Evolutionary conservation across 1,284 basidiomycete species (phyloP), one percentile per base, ranked within the genome.

Genomic region (Cryptococcus sp.): DNA sequence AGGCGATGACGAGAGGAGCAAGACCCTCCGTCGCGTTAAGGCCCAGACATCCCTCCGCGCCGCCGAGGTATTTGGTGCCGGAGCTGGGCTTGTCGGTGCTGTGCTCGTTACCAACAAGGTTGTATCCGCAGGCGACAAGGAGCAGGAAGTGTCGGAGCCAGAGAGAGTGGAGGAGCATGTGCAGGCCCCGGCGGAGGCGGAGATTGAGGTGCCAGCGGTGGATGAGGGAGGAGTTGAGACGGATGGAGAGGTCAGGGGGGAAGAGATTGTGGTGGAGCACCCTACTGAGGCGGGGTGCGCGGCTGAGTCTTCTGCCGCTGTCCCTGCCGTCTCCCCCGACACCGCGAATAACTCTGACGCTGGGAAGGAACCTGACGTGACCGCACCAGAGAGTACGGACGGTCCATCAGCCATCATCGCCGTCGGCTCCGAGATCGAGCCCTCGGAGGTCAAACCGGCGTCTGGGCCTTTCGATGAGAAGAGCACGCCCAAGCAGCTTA

Each of bases 401-500:
- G 47, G 56, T 18, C 57, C 55, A 35, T 48, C 58, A 2, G 20
- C 50, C 12, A 49, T 51, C 35, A 16, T 55, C 21, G 54, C 56
- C 4, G 52, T 51, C 5, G 61, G 50, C 2, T 49, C 37, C 5
- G 52, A 52, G 35, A 52, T 38, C 37, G 21, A 48, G 3, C 23
- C 37, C 12, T 55, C 37, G 3, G 43, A 56, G 40, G 21, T 35
- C n/a, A 15, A 48, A 3, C 20, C 53, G 18, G 16, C 46, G 28
- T 33, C 28, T 4, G 28, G 9, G 9, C 18, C 36, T 7, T 13
- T 8, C 33, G 20, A 28, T 6, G 48, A 39, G 20, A 36, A 38
- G 20, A 23, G 33, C 20, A 48, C n/a, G 37, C 67, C 70, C 0
- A 49, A 68, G 20, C 73, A 74, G 46, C 61, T 73, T 11, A 64